These are phyloP conservation scores for Camellia japonica DNA, from an alignment of 148 eudicot species.

Conservation along the genomic window DNA sequence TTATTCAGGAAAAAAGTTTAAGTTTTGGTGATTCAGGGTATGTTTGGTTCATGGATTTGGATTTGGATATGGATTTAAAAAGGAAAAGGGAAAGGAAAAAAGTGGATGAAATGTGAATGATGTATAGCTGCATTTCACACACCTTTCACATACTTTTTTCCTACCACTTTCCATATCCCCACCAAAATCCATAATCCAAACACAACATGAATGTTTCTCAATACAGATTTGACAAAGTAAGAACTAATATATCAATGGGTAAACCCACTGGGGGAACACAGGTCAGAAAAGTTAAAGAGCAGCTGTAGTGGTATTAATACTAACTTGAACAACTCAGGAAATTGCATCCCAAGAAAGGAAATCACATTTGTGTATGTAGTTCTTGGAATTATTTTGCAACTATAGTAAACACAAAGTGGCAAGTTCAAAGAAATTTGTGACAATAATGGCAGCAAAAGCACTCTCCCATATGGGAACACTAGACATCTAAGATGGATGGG, in stretches of 20 bases:
- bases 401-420: not conserved
- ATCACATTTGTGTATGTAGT: not conserved
- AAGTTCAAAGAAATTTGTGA: not conserved
- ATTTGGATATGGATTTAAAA: too few relatives aligned
- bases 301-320: not conserved
- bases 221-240: not conserved
- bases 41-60: too few relatives aligned
- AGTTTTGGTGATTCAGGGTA: not conserved
- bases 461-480: not conserved
- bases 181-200: too few relatives aligned
- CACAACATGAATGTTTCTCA: not conserved
- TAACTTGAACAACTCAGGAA: not conserved
- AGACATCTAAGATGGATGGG: too few relatives aligned
- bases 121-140: too few relatives aligned
- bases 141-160: too few relatives aligned
- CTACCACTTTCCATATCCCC: too few relatives aligned
- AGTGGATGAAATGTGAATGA: too few relatives aligned
- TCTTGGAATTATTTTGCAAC: not conserved
- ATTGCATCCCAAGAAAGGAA: not conserved
- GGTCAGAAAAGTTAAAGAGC: not conserved
- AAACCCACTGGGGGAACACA: not conserved
- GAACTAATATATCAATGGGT: not conserved
- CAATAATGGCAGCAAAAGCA: constrained; percentile 2
- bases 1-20: constrained; percentile 2
- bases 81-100: too few relatives aligned